These are phyloP conservation scores for Trametes cingulata DNA, from an alignment of 768 basidiomycete species.

Conservation along the genomic window DNA sequence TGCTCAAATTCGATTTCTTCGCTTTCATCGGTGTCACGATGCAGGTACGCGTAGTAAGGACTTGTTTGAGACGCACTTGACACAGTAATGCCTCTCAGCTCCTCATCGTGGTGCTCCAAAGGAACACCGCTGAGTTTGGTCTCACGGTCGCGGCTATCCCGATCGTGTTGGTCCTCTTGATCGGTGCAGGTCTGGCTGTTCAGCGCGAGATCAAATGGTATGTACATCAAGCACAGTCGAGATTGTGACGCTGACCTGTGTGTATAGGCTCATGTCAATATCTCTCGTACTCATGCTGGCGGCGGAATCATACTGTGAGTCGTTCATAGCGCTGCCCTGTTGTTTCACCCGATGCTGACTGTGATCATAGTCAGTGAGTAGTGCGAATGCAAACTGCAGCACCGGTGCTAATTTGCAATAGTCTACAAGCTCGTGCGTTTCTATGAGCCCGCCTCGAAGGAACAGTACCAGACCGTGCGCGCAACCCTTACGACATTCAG, in stretches of 20 bases:
- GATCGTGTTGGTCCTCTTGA: conserved; percentile 66
- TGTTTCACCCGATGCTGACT: conserved; percentile 2
- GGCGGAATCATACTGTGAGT: conserved; percentile 74
- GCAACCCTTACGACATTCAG: conserved; percentile 82
- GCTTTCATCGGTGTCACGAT: conserved; percentile 85
- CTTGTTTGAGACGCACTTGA: too few relatives aligned
- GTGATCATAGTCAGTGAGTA: conserved; percentile 27
- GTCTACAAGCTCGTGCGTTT: conserved; percentile 88
- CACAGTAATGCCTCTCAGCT: conserved; percentile 49
- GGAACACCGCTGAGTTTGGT: conserved; percentile 73
- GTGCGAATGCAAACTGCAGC: neutral
- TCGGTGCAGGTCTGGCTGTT: conserved; percentile 67
- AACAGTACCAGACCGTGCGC: conserved; percentile 68
- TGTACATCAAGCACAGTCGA: conserved; percentile 17
- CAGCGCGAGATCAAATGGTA: conserved; percentile 82
- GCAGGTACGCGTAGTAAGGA: conserved; percentile 54
- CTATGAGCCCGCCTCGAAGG: conserved; percentile 59
- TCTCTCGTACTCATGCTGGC: conserved; percentile 79
- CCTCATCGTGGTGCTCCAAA: conserved; percentile 71
- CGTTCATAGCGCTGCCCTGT: neutral
- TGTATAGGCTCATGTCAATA: conserved; percentile 64
- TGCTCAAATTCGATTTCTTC: conserved; percentile 91
- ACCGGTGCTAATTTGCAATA: conserved; percentile 27
- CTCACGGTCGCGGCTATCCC: conserved; percentile 84
- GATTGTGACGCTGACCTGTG: neutral